These are phyloP conservation scores for Escovopsis sp. DNA, from an alignment of 2,329 filamentous ascomycete genomes.

Conservation along the genomic window DNA sequence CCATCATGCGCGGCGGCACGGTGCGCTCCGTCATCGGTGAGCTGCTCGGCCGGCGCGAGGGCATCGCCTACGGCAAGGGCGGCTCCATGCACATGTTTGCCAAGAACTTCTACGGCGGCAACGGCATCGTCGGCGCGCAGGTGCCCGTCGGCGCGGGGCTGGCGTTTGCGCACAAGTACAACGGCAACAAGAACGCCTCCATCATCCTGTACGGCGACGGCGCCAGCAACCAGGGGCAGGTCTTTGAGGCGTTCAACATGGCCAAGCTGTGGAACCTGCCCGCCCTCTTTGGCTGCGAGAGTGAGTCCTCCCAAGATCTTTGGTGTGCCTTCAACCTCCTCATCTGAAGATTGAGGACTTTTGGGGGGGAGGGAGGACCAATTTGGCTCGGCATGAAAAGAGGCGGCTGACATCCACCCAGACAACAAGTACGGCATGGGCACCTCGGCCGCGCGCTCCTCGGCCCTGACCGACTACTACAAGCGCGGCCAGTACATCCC, in stretches of 20 bases:
- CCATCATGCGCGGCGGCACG: constrained; percentile 83
- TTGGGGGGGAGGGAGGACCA: too few species aligned
- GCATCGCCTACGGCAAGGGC: constrained; percentile 97
- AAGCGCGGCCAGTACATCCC: constrained; percentile 99
- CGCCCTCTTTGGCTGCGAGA: constrained; percentile 94
- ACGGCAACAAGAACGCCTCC: constrained; percentile 68
- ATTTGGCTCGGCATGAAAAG: too few species aligned
- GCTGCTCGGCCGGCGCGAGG: constrained; percentile 84
- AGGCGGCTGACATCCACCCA: constrained; percentile 19
- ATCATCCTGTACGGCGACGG: constrained; percentile 94
- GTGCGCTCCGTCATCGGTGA: constrained; percentile 92
- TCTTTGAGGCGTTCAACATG: constrained; percentile 99
- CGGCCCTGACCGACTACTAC: constrained; percentile 98
- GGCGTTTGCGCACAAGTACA: constrained; percentile 94
- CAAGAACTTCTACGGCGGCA: constrained; percentile 94
- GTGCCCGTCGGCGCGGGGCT: constrained; percentile 94
- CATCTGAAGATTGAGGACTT: too few species aligned
- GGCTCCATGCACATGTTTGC: constrained; percentile 99
- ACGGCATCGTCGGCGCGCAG: constrained; percentile 97
- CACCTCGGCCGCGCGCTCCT: constrained; percentile 84
- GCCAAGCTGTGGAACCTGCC: constrained; percentile 97
- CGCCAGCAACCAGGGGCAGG: constrained; percentile 97
- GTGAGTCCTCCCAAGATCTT: too few species aligned
- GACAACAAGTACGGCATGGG: constrained; percentile 99
- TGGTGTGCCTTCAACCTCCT: too few species aligned